These are phyloP conservation scores for Keithomyces neogunnii DNA, from an alignment of 2,329 filamentous ascomycete species.

Conservation along the genomic window DNA sequence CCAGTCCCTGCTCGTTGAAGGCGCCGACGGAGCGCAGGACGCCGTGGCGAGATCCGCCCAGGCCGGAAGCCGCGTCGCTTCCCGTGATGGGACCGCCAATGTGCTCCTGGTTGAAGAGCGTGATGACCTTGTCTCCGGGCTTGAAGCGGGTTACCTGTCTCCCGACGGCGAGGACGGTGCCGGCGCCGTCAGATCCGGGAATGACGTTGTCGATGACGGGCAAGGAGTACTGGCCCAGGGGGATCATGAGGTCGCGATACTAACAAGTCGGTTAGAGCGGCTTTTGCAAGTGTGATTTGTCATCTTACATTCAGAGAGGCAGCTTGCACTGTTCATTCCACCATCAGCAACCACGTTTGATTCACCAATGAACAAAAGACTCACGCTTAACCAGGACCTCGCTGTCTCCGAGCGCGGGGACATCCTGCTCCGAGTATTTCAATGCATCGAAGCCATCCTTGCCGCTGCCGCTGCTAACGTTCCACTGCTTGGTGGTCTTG, in stretches of 20 bases:
- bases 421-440: conserved; percentile 41
- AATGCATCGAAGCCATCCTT: conserved; percentile 51
- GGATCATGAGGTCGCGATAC: conserved; percentile 45
- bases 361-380: conserved; percentile 10
- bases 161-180: conserved; percentile 43
- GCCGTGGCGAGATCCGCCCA: conserved; percentile 62
- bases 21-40: conserved; percentile 58
- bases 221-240: conserved; percentile 27
- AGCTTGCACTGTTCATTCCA: conserved; percentile 28
- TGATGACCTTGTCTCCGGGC: conserved; percentile 45
- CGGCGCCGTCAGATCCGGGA: conserved; percentile 44
- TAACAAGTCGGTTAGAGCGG: conserved; percentile 7
- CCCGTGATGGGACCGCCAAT: conserved; percentile 33
- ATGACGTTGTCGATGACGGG: conserved; percentile 33
- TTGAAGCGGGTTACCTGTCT: conserved; percentile 38
- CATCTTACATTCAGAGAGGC: conserved; percentile 39
- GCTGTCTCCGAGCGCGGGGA: conserved; percentile 57
- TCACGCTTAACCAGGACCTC: conserved; percentile 60
- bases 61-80: conserved; percentile 38
- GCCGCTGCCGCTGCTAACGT: conserved; percentile 30
- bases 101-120: conserved; percentile 53
- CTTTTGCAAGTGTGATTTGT: background rate
- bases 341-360: background rate
- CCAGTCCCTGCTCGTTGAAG: conserved; percentile 61
- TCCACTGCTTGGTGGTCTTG: conserved; percentile 48